These are phyloP conservation scores for Penicillium polonicum DNA, from an alignment of 2,329 filamentous ascomycete species.

Conservation along the genomic window DNA sequence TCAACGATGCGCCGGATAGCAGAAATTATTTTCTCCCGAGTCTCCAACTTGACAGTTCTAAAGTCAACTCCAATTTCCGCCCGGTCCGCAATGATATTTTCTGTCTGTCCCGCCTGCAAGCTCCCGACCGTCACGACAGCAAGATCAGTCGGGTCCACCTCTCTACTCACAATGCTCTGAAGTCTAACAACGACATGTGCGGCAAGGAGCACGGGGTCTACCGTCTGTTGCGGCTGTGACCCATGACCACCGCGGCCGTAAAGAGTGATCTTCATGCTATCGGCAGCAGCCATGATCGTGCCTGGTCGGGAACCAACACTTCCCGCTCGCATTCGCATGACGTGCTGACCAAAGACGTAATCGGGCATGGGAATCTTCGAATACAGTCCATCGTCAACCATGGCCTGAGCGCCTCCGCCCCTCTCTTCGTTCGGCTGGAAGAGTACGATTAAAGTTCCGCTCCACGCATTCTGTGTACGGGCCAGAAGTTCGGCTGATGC, in stretches of 20 bases:
- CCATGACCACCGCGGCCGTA: slow-evolving; percentile 60
- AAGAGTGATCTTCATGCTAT: slow-evolving; percentile 54
- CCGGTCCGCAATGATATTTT: slow-evolving; percentile 59
- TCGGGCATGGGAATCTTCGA: slow-evolving; percentile 54
- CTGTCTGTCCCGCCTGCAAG: slow-evolving; percentile 58
- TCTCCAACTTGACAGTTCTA: slow-evolving; percentile 48
- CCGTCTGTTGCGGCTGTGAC: slow-evolving; percentile 54
- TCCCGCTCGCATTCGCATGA: slow-evolving; percentile 49
- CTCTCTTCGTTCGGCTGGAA: slow-evolving; percentile 70
- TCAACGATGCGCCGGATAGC: slow-evolving; percentile 56
- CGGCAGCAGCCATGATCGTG: slow-evolving; percentile 45
- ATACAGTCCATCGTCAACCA: slow-evolving; percentile 61
- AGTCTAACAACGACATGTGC: slow-evolving; percentile 56
- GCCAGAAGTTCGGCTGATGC: slow-evolving; percentile 54
- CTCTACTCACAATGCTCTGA: slow-evolving; percentile 59
- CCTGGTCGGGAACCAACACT: slow-evolving; percentile 41
- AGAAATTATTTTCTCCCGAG: slow-evolving; percentile 49
- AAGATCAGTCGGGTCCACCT: slow-evolving; percentile 53
- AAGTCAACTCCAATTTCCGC: slow-evolving; percentile 58
- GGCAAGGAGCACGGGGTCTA: slow-evolving; percentile 61
- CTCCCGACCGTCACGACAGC: slow-evolving; percentile 60
- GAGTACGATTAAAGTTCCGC: slow-evolving; percentile 60
- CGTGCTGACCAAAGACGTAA: slow-evolving; percentile 57
- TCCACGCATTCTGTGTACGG: slow-evolving; percentile 51
- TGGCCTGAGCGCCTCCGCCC: slow-evolving; percentile 60